phyloP scores from a whole-genome alignment of 495 filamentous ascomycete species.

The Aspergillus ostianus region DNA sequence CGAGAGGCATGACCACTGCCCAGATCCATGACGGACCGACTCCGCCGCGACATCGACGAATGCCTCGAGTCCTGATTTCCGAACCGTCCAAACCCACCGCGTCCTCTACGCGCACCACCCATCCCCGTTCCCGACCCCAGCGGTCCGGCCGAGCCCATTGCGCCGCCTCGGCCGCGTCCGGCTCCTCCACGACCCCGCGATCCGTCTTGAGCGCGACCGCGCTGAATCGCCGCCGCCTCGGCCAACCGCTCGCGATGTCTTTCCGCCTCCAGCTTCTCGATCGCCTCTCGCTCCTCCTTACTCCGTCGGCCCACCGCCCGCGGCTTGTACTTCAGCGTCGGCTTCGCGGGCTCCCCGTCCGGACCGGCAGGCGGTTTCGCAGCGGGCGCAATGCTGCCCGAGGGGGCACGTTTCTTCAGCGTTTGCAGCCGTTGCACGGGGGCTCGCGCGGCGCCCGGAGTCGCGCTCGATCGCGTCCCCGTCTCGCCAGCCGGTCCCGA shows the following conservation, averaged over 20 bases:
- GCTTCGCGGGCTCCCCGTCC: slow-evolving; percentile 32
- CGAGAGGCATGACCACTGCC: slow-evolving; percentile 21
- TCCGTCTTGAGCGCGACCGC: slow-evolving; percentile 27
- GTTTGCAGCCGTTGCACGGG: slow-evolving; percentile 46
- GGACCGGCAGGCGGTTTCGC: slow-evolving; percentile 22
- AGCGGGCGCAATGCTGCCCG: slow-evolving; percentile 36
- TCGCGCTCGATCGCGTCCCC: background rate
- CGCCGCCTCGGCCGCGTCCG: slow-evolving; percentile 33
- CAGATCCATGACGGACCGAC: slow-evolving; percentile 26
- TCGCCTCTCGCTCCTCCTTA: slow-evolving; percentile 52
- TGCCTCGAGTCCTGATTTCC: slow-evolving; percentile 27
- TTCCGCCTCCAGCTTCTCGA: slow-evolving; percentile 47
- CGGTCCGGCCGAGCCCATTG: slow-evolving; percentile 32
- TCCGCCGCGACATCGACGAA: slow-evolving; percentile 27
- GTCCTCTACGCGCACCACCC: slow-evolving; percentile 24
- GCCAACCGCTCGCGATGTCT: slow-evolving; percentile 43
- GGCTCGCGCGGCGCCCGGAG: slow-evolving; percentile 25
- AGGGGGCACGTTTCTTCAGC: slow-evolving; percentile 38
- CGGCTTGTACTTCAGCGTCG: slow-evolving; percentile 49
- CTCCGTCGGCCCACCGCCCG: slow-evolving; percentile 46
- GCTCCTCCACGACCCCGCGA: slow-evolving; percentile 27
- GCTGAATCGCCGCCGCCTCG: slow-evolving; percentile 44
- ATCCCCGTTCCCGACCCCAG: slow-evolving; percentile 29
- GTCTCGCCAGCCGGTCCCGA: slow-evolving; percentile 11
- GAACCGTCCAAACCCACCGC: slow-evolving; percentile 25